Evolutionary conservation across 768 basidiomycete species (phyloP).

Genomic region (Podaxis rugospora): DNA sequence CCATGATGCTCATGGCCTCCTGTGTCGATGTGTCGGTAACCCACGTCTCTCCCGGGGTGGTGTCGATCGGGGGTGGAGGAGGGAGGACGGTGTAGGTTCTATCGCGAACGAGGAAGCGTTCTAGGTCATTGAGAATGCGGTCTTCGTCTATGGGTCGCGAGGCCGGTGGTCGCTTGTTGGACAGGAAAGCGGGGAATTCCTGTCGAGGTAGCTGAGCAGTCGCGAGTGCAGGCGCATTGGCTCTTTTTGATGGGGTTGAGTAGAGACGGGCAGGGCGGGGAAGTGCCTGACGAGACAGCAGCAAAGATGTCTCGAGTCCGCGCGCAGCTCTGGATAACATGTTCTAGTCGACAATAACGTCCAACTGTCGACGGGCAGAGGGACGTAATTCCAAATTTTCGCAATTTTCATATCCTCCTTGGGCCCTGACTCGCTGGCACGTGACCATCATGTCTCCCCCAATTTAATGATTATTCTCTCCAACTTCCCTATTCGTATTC

Average conservation of each 20-base stretch:
- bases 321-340: slow-evolving; percentile 39
- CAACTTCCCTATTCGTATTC: too few species aligned
- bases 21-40: slow-evolving; percentile 63
- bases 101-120: slow-evolving; percentile 38
- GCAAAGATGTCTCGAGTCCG: slow-evolving; percentile 38
- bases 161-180: neutral
- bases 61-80: slow-evolving; percentile 55
- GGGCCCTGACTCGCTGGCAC: neutral
- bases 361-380: neutral
- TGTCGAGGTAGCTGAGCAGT: slow-evolving; percentile 32
- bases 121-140: slow-evolving; percentile 32
- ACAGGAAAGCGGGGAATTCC: slow-evolving; percentile 27
- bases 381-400: neutral
- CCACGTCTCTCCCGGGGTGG: slow-evolving; percentile 32
- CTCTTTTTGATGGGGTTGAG: slow-evolving; percentile 57
- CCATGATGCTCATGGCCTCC: slow-evolving; percentile 74
- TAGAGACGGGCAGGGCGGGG: slow-evolving; percentile 69
- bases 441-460: neutral
- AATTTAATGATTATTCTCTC: neutral
- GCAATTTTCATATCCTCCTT: neutral
- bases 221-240: slow-evolving; percentile 50
- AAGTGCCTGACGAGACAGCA: slow-evolving; percentile 65
- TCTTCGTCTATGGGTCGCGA: slow-evolving; percentile 5
- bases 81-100: slow-evolving; percentile 59
- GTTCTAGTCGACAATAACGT: neutral